Evolutionary conservation across 1,139 yeast genomes (phyloP), one percentile per base, ranked within the genome.

Genomic region (Diutina pseudorugosa): DNA sequence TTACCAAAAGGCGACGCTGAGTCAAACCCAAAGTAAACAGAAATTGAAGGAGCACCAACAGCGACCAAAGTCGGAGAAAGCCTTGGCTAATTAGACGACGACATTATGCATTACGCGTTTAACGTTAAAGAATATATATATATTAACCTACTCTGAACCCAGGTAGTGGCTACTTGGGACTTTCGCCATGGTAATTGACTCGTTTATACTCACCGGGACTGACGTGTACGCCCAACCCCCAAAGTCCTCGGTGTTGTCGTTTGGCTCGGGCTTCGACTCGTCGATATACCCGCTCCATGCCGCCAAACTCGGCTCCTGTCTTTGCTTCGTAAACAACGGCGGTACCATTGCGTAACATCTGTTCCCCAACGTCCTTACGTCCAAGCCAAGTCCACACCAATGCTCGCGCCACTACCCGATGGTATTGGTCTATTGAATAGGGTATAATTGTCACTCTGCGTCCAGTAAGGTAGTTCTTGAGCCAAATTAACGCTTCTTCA

Each of bases 311-410:
- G 0, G 94, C 95, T 0, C 90, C 86, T 1, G 70, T 61, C 55
- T 82, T 85, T 1, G 90, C 85, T 61, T 91, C 98, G 61, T 93
- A 93, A 0, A 91, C 91, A 0, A 90, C 79, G 0, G 90, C 97
- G 65, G 90, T 71, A 0, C 98, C 99, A 36, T 76, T 70, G 51
- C 80, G 77, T 30, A 93, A 67, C 96, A 93, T 89, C 65, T 91
- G 95, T 5, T 84, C 82, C 60, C 96, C 84, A 12, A 93, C 83
- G 62, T 93, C 96, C 57, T 76, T 79, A 58, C 75, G 75, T 0
- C 96, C 94, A 4, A 79, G 77, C 77, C 85, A 79, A 65, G 83
- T 84, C 80, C 87, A 78, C 12, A 88, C 79, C 56, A 77, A 75
- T 9, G 87, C 95, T 57, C 85, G 82, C 0, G 90, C 94, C 2